Evolutionary conservation across 805 yeast species (phyloP), one percentile per base, ranked within the genome.

Genomic region (Naumovozyma baii): DNA sequence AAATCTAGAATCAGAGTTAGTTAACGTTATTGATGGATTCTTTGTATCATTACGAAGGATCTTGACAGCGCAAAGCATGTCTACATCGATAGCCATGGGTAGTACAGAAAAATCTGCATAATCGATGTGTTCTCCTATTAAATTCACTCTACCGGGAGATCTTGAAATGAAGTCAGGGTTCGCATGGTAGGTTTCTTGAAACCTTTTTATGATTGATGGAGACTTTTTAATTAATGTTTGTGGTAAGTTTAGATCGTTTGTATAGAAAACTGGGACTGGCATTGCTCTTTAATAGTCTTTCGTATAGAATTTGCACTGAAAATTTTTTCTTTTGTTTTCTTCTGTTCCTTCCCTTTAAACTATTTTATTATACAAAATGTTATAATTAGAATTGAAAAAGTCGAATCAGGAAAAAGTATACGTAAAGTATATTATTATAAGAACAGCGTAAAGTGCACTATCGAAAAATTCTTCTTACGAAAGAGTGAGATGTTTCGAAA

Each of bases 91-190:
- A 3, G 88, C 85, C 78, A 81, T 72, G 9, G 87, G 87, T 46
- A 80, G 65, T 4, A 77, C 83, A 3, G 83, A 69, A 52, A 76
- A 80, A 49, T 72, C 70, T 45, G 74, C 69, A 55, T 80, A 80
- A 61, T 81, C 87, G 38, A 80, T 74, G 52, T 80, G 88, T 46
- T 80, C 87, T 22, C 88, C 87, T 40, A 80, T 77, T 44, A 80
- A 61, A 54, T 80, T 80, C 37, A 81, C 86, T 49, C 88, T 65
- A 22, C 87, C 87, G 4, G 88, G 87, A 5, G 83, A 73, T 36
- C 86, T 65, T n/a, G 78, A 62, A 28, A 75, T 59, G 50, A 77
- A 70, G 29, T 67, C 70, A 3, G 55, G 51, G 7, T 32, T 28
- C 18, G 18, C 34, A n/a, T 43, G 39, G 17, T 42, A 50, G 13